Evolutionary conservation across 805 yeast genomes (phyloP), one percentile per base, ranked within the genome.

Genomic region (Hanseniaspora thailandica): DNA sequence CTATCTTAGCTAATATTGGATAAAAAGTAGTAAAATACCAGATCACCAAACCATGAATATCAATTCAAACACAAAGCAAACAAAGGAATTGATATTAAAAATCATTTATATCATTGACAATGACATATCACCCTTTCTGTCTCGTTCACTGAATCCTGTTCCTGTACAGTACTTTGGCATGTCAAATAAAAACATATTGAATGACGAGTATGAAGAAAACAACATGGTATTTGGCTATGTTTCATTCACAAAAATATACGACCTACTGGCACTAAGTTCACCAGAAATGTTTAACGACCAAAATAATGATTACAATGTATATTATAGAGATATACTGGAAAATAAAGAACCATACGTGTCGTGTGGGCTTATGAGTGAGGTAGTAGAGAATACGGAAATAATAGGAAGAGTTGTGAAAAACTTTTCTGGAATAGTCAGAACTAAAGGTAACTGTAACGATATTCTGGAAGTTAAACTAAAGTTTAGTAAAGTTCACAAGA

Each of bases 361-460:
- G 45, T 55, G 63, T 26, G 70, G 70, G 1, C 54, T 67, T 22
- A 55, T 67, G 22, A 66, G 69, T 2, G 61, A 62, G 35, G 64
- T 67, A 59, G 63, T 63, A 9, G 59, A 58, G 13, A 60, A 62
- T 3, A 61, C 26, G 9, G 52, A 58, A 17, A 57, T 65, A 20
- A 62, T 67, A 10, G 70, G 70, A 2, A 62, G 69, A 34, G 67
- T 67, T n/a, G 66, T 69, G 44, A 62, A 68, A 6, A 66, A 66
- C 56, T 63, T 66, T 50, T 58, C 69, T 1, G 67, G 67, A 4
- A 55, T 67, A 33, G 57, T 67, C 26, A 61, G 64, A 22, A 58
- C 56, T 13, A 56, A 55, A 30, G 56, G 56, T 8, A 55, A 56
- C 7, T 30, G 46, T 12, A 28, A 30, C 23, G 67, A 65, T 41